Conservation (phyloP, 2,329 filamentous ascomycete species). For the Aureobasidium sp. region DNA sequence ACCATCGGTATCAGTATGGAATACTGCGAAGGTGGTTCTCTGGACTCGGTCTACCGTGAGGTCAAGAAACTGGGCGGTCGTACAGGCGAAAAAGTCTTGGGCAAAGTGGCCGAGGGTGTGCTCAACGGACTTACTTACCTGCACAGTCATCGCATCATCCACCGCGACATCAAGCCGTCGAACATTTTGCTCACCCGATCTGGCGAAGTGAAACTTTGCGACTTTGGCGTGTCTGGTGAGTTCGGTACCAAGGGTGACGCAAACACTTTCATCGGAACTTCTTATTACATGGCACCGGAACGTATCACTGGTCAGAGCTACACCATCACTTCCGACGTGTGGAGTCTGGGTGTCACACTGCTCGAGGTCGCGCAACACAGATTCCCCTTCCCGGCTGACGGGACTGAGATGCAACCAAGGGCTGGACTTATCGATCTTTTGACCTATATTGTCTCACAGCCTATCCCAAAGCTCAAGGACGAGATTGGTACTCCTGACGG, state of each 20-base stretch:
- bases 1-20: slow-evolving; percentile 99
- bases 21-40: slow-evolving; percentile 91
- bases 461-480: slow-evolving; percentile 91
- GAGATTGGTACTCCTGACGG: slow-evolving; percentile 55
- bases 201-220: slow-evolving; percentile 93
- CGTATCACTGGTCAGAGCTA: slow-evolving; percentile 96
- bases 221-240: slow-evolving; percentile 95
- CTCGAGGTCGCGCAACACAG: slow-evolving; percentile 99
- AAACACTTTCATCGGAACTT: slow-evolving; percentile 97
- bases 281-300: slow-evolving; percentile 97
- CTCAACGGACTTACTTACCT: slow-evolving; percentile 90
- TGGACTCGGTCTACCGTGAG: slow-evolving; percentile 95
- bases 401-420: slow-evolving; percentile 87
- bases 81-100: slow-evolving; percentile 93
- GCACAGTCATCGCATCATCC: slow-evolving; percentile 92
- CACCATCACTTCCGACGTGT: slow-evolving; percentile 97
- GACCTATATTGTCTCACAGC: slow-evolving; percentile 94
- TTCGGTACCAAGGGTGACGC: slow-evolving; percentile 98
- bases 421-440: slow-evolving; percentile 90
- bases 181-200: slow-evolving; percentile 91
- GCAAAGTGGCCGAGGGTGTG: slow-evolving; percentile 93
- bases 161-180: slow-evolving; percentile 96
- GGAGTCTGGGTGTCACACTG: slow-evolving; percentile 92
- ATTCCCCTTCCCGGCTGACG: slow-evolving; percentile 96
- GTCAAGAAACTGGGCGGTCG: slow-evolving; percentile 91